Evolutionary conservation across 169 alveolate genomes (phyloP).

Genomic region (Besnoitia besnoiti): DNA sequence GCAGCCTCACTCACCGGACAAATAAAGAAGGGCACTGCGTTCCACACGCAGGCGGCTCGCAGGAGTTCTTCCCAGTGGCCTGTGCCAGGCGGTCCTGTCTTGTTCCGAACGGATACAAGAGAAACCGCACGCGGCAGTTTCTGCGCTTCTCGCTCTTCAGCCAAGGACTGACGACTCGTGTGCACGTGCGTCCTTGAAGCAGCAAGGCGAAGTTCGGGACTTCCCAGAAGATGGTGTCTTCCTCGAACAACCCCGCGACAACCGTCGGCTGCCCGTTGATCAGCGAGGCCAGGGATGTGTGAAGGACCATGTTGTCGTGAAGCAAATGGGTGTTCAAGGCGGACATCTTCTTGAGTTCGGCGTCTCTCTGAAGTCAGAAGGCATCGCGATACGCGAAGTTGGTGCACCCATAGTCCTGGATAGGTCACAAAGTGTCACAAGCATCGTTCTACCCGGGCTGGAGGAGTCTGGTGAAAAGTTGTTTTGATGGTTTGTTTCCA

Average conservation of each 20-base stretch:
- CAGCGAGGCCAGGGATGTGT: neutral
- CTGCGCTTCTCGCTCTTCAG: neutral
- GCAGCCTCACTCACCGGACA: neutral
- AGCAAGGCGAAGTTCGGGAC: neutral
- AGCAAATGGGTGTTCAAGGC: neutral
- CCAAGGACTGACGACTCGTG: slow-evolving; percentile 24
- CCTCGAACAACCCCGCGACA: neutral
- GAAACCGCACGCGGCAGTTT: neutral
- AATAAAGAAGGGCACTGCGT: neutral
- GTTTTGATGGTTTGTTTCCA: too few relatives aligned
- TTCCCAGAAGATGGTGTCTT: neutral
- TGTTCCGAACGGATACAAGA: slow-evolving; percentile 27
- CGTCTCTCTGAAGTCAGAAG: slow-evolving; percentile 25
- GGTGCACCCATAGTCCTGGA: too few relatives aligned
- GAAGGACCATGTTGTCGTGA: slow-evolving; percentile 27
- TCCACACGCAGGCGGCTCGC: neutral
- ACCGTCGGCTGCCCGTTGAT: slow-evolving; percentile 21
- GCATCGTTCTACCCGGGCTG: too few relatives aligned
- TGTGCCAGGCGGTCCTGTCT: neutral
- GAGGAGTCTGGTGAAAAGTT: too few relatives aligned
- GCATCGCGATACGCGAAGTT: too few relatives aligned
- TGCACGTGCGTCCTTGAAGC: neutral
- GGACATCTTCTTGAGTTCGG: neutral
- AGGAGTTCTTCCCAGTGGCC: neutral
- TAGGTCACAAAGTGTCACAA: too few relatives aligned